Conservation (phyloP, 2,329 filamentous ascomycete species). For the Pyrenochaeta sp. region DNA sequence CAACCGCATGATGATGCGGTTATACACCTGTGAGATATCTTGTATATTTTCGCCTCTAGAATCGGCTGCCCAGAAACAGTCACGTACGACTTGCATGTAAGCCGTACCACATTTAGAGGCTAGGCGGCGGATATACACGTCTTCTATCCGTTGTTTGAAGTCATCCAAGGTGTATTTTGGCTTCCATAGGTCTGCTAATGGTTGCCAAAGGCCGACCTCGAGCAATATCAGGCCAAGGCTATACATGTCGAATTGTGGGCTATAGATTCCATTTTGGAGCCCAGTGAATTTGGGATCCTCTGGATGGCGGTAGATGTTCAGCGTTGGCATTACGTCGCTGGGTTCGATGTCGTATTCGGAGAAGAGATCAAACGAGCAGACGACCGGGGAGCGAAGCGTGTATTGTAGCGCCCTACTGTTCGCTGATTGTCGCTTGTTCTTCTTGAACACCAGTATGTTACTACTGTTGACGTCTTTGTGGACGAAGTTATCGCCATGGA, state of each 20-base stretch:
- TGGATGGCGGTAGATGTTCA: constrained; percentile 73
- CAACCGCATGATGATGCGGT: constrained; percentile 56
- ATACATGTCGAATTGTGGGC: constrained; percentile 69
- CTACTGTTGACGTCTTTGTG: constrained; percentile 75
- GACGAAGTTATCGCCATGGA: constrained; percentile 73
- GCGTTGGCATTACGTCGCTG: constrained; percentile 49
- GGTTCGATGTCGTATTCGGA: constrained; percentile 62
- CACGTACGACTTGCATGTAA: constrained; percentile 78
- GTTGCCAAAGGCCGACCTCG: constrained; percentile 79
- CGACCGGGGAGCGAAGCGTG: constrained; percentile 72
- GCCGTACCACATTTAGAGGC: constrained; percentile 74
- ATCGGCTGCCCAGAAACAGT: constrained; percentile 76
- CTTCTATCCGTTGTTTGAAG: constrained; percentile 71
- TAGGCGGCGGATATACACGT: constrained; percentile 70
- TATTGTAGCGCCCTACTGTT: constrained; percentile 51
- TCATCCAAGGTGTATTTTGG: constrained; percentile 67
- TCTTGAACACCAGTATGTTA: constrained; percentile 71
- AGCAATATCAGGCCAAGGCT: constrained; percentile 76
- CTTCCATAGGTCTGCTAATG: constrained; percentile 67
- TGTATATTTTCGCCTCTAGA: constrained; percentile 41
- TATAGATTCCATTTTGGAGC: constrained; percentile 35
- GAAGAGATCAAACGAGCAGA: constrained; percentile 80
- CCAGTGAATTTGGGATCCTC: constrained; percentile 56
- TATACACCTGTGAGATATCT: constrained; percentile 45
- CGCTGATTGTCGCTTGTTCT: constrained; percentile 56